Evolutionary conservation across 805 yeast genomes (phyloP).

Genomic region (Metschnikowia lunata): DNA sequence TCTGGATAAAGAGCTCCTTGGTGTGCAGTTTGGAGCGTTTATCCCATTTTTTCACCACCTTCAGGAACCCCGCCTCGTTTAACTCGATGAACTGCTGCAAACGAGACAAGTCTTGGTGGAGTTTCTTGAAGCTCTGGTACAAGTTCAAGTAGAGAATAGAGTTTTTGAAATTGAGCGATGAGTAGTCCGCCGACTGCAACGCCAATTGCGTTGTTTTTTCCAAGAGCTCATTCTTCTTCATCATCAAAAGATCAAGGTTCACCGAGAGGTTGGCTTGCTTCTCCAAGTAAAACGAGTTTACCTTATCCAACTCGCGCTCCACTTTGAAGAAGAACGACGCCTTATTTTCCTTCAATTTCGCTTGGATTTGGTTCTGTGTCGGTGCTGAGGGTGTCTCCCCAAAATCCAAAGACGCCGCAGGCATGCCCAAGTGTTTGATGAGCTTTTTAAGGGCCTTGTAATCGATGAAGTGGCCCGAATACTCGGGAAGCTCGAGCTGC

Average conservation of each 20-base stretch:
- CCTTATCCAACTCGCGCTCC: slow-evolving; percentile 94
- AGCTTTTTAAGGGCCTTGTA: slow-evolving; percentile 91
- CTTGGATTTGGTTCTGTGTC: slow-evolving; percentile 34
- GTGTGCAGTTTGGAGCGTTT: slow-evolving; percentile 93
- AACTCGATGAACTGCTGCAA: slow-evolving; percentile 91
- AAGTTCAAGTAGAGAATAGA: slow-evolving; percentile 78
- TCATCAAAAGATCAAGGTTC: slow-evolving; percentile 68
- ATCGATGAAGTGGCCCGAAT: slow-evolving; percentile 88
- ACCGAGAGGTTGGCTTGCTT: slow-evolving; percentile 85
- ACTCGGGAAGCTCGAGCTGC: slow-evolving; percentile 92
- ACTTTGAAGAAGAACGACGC: slow-evolving; percentile 84
- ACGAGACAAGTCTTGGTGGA: slow-evolving; percentile 81
- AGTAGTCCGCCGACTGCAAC: slow-evolving; percentile 9
- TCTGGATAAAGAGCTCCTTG: slow-evolving; percentile 82
- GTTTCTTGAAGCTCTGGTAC: slow-evolving; percentile 84
- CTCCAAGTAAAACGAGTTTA: slow-evolving; percentile 84
- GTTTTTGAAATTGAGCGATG: slow-evolving; percentile 43
- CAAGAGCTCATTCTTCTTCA: slow-evolving; percentile 58
- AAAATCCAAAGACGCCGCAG: slow-evolving; percentile 22
- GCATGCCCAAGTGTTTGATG: slow-evolving; percentile 71
- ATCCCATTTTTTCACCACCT: slow-evolving; percentile 97
- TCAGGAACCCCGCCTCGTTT: slow-evolving; percentile 93
- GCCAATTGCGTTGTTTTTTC: slow-evolving; percentile 19
- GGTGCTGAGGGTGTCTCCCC: slow-evolving; percentile 18
- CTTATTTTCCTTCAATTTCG: slow-evolving; percentile 75